Percentiles rank a stretch among this genome's conserved stretches.
These are phyloP conservation scores for Filobasidium uniguttulatum DNA, from an alignment of 1,284 basidiomycete species.

Conservation along the genomic window DNA sequence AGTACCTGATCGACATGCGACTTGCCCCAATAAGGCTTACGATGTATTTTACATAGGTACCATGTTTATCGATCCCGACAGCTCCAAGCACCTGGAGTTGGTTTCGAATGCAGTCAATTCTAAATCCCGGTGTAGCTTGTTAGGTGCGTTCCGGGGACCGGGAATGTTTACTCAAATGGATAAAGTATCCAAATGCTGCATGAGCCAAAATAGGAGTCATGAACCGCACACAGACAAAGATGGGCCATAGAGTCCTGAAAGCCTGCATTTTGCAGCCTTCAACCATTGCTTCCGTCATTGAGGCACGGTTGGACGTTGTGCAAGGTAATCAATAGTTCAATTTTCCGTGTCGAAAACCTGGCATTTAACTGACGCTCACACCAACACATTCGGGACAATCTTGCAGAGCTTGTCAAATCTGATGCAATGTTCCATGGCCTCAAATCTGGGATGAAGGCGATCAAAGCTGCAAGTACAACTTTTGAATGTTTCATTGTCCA, in stretches of 20 bases:
- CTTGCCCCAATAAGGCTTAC: neutral
- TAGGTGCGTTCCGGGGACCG: constrained; percentile 44
- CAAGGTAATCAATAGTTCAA: too few species aligned
- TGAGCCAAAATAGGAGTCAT: constrained; percentile 49
- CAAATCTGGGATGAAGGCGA: constrained; percentile 6
- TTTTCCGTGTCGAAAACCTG: neutral
- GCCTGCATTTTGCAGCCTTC: constrained; percentile 71
- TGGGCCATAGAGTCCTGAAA: constrained; percentile 66
- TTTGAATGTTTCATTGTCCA: neutral
- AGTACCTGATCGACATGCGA: too few species aligned
- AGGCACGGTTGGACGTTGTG: constrained; percentile 58
- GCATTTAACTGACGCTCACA: neutral
- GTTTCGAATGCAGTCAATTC: constrained; percentile 55
- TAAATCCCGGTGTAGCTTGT: constrained; percentile 55
- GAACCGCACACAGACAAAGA: constrained; percentile 72
- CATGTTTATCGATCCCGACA: constrained; percentile 83
- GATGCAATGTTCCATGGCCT: constrained; percentile 9
- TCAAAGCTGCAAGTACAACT: constrained; percentile 11
- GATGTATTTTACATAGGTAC: constrained; percentile 47
- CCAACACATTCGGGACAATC: neutral
- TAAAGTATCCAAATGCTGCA: neutral
- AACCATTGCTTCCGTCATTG: constrained; percentile 42
- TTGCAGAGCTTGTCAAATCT: constrained; percentile 15
- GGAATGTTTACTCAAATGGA: neutral
- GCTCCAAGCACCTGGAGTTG: constrained; percentile 71